phyloP scores from a whole-genome alignment of 2,329 filamentous ascomycete species.

The Ophiostoma ulmi region DNA sequence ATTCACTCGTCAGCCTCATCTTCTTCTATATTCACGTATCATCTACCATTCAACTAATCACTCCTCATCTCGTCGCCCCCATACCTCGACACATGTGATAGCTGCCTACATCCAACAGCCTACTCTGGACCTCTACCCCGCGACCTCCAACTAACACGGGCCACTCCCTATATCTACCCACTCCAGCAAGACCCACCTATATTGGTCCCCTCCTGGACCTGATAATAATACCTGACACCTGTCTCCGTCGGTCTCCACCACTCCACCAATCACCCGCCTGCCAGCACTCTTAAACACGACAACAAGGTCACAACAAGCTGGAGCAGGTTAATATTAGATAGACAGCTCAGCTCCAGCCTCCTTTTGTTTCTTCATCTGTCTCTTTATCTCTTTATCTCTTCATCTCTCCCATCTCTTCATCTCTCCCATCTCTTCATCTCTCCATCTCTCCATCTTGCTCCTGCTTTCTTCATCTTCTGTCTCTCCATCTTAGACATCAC shows the following conservation, averaged over 20 bases:
- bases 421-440: neutral
- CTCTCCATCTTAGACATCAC: neutral
- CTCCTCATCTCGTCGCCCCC: no score
- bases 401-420: neutral
- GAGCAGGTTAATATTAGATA: neutral
- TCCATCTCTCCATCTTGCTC: neutral
- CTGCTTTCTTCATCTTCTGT: neutral
- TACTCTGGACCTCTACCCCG: conserved; percentile 6
- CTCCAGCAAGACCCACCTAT: neutral
- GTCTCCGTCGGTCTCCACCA: neutral
- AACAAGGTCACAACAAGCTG: conserved; percentile 6
- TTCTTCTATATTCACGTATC: no score
- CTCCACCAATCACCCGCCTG: conserved; percentile 4
- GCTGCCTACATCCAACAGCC: neutral
- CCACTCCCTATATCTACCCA: neutral
- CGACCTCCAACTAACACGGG: conserved; percentile 10
- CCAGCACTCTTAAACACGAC: conserved; percentile 1
- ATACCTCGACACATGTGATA: neutral
- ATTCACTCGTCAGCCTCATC: no score
- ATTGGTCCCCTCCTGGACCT: conserved; percentile 4
- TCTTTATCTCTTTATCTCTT: neutral
- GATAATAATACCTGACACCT: neutral
- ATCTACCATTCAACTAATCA: neutral
- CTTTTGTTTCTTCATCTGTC: neutral
- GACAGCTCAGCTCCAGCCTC: neutral